These are phyloP conservation scores for Serendipita sp. DNA, from an alignment of 768 basidiomycete species.

Conservation along the genomic window DNA sequence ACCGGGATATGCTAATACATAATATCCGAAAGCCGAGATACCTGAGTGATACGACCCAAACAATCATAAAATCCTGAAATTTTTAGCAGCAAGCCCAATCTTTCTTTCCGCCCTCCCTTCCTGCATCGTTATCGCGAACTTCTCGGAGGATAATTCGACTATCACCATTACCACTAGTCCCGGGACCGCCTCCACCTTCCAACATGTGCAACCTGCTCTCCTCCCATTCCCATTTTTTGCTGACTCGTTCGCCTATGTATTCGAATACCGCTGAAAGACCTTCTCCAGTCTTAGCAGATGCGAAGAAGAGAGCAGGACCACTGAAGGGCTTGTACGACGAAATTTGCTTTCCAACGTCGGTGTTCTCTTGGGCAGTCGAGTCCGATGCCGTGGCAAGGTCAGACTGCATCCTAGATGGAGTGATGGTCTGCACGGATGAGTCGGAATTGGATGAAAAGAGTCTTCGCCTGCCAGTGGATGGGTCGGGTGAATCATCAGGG, in stretches of 20 bases:
- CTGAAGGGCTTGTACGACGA: constrained; percentile 24
- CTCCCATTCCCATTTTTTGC: constrained; percentile 49
- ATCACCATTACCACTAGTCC: not conserved
- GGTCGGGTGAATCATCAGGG: not conserved
- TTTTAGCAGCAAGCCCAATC: not conserved
- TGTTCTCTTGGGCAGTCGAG: constrained; percentile 8
- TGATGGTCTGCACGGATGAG: not conserved
- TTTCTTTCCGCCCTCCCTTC: not conserved
- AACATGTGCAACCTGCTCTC: constrained; percentile 22
- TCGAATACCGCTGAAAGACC: constrained; percentile 61
- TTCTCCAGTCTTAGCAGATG: constrained; percentile 63
- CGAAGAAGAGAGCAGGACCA: constrained; percentile 55
- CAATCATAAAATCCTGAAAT: not conserved
- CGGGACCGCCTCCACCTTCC: constrained; percentile 1
- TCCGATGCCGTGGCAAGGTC: not conserved
- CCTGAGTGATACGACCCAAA: too few relatives aligned
- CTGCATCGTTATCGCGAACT: not conserved
- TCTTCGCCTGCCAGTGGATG: not conserved
- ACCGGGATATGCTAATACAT: not conserved
- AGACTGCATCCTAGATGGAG: not conserved
- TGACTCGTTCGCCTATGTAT: constrained; percentile 51
- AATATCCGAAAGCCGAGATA: not conserved
- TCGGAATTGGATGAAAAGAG: constrained; percentile 1
- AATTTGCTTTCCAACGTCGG: constrained; percentile 16
- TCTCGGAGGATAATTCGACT: constrained; percentile 1